Evolutionary conservation across 257 asterid genomes (phyloP), one percentile per base, ranked within the genome.

Genomic region (Ilex aquifolium): DNA sequence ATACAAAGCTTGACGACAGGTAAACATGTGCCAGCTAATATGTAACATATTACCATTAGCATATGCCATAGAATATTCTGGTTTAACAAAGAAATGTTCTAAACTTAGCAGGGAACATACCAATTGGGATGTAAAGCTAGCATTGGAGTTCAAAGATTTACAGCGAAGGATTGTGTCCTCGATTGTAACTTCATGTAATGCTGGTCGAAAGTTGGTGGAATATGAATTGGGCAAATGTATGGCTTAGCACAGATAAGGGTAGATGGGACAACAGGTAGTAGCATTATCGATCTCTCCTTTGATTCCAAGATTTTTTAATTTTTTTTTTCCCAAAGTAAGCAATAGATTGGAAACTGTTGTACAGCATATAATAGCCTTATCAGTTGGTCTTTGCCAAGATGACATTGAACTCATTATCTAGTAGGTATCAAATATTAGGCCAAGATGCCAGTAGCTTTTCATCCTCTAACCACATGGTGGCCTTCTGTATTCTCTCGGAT

Each of bases 81-180:
- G 10, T 50, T 31, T 51, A 31, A 46, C n/a, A 17, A 67, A 31
- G 21, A 29, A 67, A 57, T 63, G 10, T 32, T 59, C 40, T 40
- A 42, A 30, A 59, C 21, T 61, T 5, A 32, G 31, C 76, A 86
- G 95, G 84, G 85, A 76, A 65, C 63, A 13, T 1, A 60, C 71
- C 29, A 73, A 68, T 46, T 88, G 96, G 96, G 98, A 88, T 51
- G 91, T 79, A 56, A 84, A 83, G 83, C 95, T 83, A 69, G 95
- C 95, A 10, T 14, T 64, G 68, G 82, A 82, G 60, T 84, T 77
- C 76, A 88, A 83, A 59, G 77, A 56, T 56, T 69, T 77, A 72
- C 96, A 91, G 51, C 76, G 80, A 75, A 83, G 74, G 85, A 91
- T 86, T 13, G 55, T 88, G 13, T 69, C 85, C 40, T 91, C 95